phyloP scores from a whole-genome alignment of 371 early-diverging fungal genomes.

The Rhizomucor pusillus region DNA sequence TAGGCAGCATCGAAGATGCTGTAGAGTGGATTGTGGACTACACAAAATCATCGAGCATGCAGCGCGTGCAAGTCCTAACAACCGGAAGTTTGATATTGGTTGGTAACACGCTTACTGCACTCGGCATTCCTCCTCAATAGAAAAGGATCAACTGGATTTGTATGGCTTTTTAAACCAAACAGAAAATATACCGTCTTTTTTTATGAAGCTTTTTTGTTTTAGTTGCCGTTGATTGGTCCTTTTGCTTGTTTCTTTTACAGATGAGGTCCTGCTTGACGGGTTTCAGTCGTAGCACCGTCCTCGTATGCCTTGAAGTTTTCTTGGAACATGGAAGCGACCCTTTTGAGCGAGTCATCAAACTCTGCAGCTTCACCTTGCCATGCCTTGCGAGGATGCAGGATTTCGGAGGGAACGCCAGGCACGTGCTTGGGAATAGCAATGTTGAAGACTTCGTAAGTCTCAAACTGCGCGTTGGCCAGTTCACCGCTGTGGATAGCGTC shows the following conservation, averaged over 20 bases:
- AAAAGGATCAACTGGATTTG: not conserved
- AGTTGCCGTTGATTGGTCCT: not conserved
- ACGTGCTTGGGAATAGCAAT: slow-evolving; percentile 75
- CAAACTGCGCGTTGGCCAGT: slow-evolving; percentile 76
- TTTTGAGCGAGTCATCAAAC: slow-evolving; percentile 59
- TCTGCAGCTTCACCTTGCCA: slow-evolving; percentile 73
- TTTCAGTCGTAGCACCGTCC: slow-evolving; percentile 72
- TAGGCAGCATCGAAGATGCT: slow-evolving; percentile 69
- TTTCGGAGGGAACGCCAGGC: slow-evolving; percentile 74
- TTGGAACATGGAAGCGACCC: slow-evolving; percentile 79
- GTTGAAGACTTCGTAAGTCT: slow-evolving; percentile 78
- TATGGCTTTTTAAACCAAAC: not conserved
- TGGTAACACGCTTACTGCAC: slow-evolving; percentile 77
- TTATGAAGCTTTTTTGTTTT: not conserved
- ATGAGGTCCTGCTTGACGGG: slow-evolving; percentile 70
- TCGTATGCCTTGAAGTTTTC: slow-evolving; percentile 85
- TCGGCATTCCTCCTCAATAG: slow-evolving; percentile 49
- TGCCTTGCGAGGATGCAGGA: slow-evolving; percentile 81
- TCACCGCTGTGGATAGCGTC: slow-evolving; percentile 94
- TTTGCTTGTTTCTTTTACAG: slow-evolving; percentile 15
- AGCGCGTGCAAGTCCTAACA: slow-evolving; percentile 64
- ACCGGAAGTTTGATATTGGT: slow-evolving; percentile 95
- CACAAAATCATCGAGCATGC: slow-evolving; percentile 15
- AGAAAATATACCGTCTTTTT: not conserved
- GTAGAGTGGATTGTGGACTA: slow-evolving; percentile 59